Conservation (phyloP, 202 grass and related monocot species). For the Dendrocalamus latiflorus region DNA sequence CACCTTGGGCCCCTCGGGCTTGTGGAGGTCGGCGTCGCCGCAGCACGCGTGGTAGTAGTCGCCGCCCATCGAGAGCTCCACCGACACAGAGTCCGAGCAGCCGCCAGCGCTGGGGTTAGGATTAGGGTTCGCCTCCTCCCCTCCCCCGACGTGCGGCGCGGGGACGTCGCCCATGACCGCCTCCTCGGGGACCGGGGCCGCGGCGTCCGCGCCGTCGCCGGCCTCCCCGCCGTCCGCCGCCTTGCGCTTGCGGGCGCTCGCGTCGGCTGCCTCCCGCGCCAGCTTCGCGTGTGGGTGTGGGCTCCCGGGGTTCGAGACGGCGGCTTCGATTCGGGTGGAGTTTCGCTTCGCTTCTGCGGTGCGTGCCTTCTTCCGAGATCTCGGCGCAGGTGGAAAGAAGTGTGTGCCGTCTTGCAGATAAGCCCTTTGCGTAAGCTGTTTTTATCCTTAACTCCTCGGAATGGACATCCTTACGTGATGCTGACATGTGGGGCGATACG, state of each 20-base stretch:
- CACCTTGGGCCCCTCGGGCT: conserved; percentile 46
- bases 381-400: too few species aligned
- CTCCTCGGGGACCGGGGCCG: conserved; percentile 10
- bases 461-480: too few species aligned
- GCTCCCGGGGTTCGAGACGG: conserved; percentile 32
- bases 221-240: conserved; percentile 44
- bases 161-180: conserved; percentile 32
- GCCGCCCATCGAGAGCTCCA: conserved; percentile 47
- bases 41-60: conserved; percentile 58
- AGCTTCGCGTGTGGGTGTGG: conserved; percentile 39
- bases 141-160: neutral
- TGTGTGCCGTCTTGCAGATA: too few species aligned
- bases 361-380: conserved; percentile 23
- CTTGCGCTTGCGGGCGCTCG: conserved; percentile 84
- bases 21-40: conserved; percentile 38
- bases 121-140: conserved; percentile 23
- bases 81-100: conserved; percentile 42
- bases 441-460: too few species aligned
- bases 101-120: neutral
- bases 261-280: conserved; percentile 87
- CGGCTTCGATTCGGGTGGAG: conserved; percentile 38
- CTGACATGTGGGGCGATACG: too few species aligned
- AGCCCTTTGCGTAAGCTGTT: too few species aligned
- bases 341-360: neutral
- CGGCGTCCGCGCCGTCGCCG: neutral